These are phyloP conservation scores for Phallus indusiatus DNA, from an alignment of 768 basidiomycete genomes.

Conservation along the genomic window DNA sequence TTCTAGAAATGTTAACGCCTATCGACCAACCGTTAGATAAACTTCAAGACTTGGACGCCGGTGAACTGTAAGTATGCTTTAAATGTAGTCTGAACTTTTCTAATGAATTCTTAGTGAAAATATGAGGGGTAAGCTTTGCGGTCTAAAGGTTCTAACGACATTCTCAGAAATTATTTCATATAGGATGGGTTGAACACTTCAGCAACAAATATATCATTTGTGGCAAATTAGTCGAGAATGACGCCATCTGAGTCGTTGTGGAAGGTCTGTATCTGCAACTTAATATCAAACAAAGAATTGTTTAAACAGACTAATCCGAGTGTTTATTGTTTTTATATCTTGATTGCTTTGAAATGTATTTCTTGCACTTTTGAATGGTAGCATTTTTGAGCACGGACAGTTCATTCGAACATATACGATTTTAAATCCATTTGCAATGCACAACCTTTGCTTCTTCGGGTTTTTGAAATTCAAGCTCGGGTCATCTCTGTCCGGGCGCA, in stretches of 20 bases:
- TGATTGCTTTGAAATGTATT: too few species aligned
- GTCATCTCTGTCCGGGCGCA: too few species aligned
- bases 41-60: slow-evolving; percentile 62
- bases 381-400: too few species aligned
- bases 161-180: slow-evolving; percentile 8
- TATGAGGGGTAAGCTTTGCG: slow-evolving; percentile 62
- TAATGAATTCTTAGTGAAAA: slow-evolving; percentile 57
- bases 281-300: too few species aligned
- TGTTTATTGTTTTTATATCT: too few species aligned
- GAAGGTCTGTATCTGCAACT: too few species aligned
- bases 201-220: slow-evolving; percentile 86
- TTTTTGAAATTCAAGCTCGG: too few species aligned
- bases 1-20: slow-evolving; percentile 80
- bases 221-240: slow-evolving; percentile 80
- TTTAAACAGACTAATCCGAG: too few species aligned
- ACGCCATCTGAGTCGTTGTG: slow-evolving; percentile 25
- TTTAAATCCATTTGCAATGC: too few species aligned
- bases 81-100: neutral
- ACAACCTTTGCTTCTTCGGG: too few species aligned
- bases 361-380: too few species aligned
- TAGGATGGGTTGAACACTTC: slow-evolving; percentile 93
- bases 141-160: neutral
- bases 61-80: slow-evolving; percentile 66
- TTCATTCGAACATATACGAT: too few species aligned
- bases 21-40: slow-evolving; percentile 81